Conservation (phyloP, 768 basidiomycete genomes). For the Pleurotus eryngii region DNA sequence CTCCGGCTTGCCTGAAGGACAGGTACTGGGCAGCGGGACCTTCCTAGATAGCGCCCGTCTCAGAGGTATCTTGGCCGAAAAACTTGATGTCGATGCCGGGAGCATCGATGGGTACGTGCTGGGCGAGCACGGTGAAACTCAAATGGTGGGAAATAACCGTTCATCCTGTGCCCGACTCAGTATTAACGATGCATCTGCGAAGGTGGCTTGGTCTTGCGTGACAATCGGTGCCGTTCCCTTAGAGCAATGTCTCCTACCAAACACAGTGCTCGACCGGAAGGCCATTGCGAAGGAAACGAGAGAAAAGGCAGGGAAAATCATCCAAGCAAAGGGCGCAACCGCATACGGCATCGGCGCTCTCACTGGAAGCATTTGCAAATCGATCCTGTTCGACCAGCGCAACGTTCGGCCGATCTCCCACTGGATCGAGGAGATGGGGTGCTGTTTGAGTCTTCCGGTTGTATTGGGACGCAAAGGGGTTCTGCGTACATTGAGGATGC, state of each 20-base stretch:
- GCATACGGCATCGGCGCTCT: slow-evolving; percentile 12
- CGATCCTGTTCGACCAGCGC: slow-evolving; percentile 12
- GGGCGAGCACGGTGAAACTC: slow-evolving; percentile 14
- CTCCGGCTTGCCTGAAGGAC: slow-evolving; percentile 8
- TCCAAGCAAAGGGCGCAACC: slow-evolving; percentile 14
- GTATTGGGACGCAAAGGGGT: slow-evolving; percentile 12
- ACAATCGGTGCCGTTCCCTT: slow-evolving; percentile 10
- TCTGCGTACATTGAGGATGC: slow-evolving; percentile 8
- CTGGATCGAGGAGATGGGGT: slow-evolving; percentile 10
- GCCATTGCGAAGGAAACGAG: slow-evolving; percentile 2
- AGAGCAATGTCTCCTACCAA: slow-evolving; percentile 7
- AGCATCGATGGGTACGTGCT: slow-evolving; percentile 12
- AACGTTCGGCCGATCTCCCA: slow-evolving; percentile 13
- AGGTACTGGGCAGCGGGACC: slow-evolving; percentile 13
- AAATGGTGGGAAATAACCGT: slow-evolving; percentile 7
- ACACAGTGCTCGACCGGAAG: slow-evolving; percentile 3
- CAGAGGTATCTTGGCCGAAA: slow-evolving; percentile 11
- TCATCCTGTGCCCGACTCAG: not conserved
- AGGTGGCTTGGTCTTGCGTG: slow-evolving; percentile 14
- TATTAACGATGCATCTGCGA: not conserved
- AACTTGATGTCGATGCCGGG: slow-evolving; percentile 5
- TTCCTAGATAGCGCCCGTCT: slow-evolving; percentile 12
- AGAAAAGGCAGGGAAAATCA: slow-evolving; percentile 11
- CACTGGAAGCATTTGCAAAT: slow-evolving; percentile 13
- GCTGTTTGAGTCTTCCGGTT: slow-evolving; percentile 11